Percentiles rank a stretch among this genome's conserved stretches.
Conservation (phyloP, 148 eudicot species). For the Rhododendron molle region DNA sequence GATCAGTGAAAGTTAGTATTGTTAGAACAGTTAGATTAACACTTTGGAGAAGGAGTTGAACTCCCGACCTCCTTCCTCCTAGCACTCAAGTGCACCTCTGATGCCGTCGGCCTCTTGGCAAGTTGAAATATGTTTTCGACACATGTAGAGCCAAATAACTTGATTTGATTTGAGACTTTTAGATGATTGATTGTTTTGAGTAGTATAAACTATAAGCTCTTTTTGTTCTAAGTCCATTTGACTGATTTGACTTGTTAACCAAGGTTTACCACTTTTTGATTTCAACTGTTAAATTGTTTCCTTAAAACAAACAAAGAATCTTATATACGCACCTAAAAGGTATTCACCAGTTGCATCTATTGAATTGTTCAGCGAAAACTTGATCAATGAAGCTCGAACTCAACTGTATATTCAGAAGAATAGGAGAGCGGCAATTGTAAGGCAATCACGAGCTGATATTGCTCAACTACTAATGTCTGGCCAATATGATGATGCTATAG, state of each 20-base stretch:
- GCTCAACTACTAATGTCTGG: slow-evolving; percentile 18
- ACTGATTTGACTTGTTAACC: background rate
- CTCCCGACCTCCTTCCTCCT: no score
- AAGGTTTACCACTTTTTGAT: background rate
- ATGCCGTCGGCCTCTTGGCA: no score
- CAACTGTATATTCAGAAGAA: slow-evolving; percentile 17
- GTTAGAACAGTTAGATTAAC: background rate
- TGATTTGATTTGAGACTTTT: background rate
- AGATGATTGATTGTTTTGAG: background rate
- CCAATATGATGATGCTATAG: slow-evolving; percentile 10
- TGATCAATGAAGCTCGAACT: slow-evolving; percentile 15
- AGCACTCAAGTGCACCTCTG: no score
- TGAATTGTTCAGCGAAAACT: slow-evolving; percentile 17
- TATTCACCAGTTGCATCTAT: background rate
- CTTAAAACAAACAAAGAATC: background rate
- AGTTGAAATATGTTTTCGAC: background rate
- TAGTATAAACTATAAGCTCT: background rate
- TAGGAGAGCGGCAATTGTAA: slow-evolving; percentile 25
- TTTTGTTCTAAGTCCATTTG: background rate
- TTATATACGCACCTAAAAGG: background rate
- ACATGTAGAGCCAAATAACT: background rate
- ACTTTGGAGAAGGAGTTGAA: background rate
- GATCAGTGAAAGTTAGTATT: background rate
- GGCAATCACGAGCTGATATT: slow-evolving; percentile 19
- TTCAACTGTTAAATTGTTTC: background rate